Percentiles rank a stretch among this genome's conserved stretches.
phyloP scores from a whole-genome alignment of 371 early-diverging fungal species.

The Coemansia sp. region DNA sequence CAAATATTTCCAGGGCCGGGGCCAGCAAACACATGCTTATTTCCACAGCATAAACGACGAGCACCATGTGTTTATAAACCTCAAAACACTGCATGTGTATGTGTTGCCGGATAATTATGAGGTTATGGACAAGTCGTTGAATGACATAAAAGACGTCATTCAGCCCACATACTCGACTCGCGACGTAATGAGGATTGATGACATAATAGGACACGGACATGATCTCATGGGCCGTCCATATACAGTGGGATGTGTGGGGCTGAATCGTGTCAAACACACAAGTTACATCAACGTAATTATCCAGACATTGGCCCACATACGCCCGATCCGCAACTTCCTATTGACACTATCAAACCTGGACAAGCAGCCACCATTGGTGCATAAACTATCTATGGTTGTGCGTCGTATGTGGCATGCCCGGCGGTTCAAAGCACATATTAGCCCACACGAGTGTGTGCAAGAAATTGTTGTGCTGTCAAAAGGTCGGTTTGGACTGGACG shows the following conservation, averaged over 20 bases:
- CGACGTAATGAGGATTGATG: conserved; percentile 73
- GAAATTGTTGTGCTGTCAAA: conserved; percentile 85
- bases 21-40: conserved; percentile 89
- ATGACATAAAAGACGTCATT: conserved; percentile 86
- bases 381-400: conserved; percentile 73
- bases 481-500: conserved; percentile 75
- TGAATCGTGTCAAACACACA: conserved; percentile 95
- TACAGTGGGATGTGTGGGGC: conserved; percentile 89
- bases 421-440: conserved; percentile 94
- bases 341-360: conserved; percentile 70
- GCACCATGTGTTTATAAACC: conserved; percentile 95
- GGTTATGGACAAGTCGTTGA: conserved; percentile 79
- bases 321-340: conserved; percentile 76
- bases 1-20: conserved; percentile 95
- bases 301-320: conserved; percentile 87
- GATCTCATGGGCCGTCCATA: conserved; percentile 89
- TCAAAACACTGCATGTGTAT: conserved; percentile 76
- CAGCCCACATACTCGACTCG: conserved; percentile 75
- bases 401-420: conserved; percentile 93
- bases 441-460: conserved; percentile 95
- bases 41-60: conserved; percentile 92
- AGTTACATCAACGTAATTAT: conserved; percentile 94
- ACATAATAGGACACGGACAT: conserved; percentile 58
- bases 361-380: conserved; percentile 53
- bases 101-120: conserved; percentile 93